Percentiles rank a stretch among this genome's conserved stretches.
Evolutionary conservation across 371 early-diverging fungal species (phyloP).

Genomic region (Mucor saturninus): DNA sequence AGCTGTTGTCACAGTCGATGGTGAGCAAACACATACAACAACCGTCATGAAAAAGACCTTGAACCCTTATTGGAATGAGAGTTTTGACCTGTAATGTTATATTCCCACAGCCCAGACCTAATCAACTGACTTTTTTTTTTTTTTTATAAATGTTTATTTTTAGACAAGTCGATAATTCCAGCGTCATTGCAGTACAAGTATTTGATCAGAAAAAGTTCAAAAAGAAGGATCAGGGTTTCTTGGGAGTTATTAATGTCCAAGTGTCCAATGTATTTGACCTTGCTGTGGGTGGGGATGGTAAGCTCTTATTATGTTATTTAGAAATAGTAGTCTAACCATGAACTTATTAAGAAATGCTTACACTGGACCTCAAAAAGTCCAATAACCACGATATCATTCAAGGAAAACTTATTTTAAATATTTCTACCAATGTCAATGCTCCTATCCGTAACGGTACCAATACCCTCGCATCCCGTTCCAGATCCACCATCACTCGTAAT

Average conservation of each 20-base stretch:
- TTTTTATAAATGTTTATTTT: background rate
- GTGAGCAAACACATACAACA: slow-evolving; percentile 83
- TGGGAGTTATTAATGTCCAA: slow-evolving; percentile 91
- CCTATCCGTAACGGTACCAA: slow-evolving; percentile 39
- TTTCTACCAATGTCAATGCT: slow-evolving; percentile 66
- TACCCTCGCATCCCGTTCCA: slow-evolving; percentile 30
- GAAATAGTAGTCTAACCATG: background rate
- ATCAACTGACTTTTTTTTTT: background rate
- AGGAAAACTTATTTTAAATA: slow-evolving; percentile 80
- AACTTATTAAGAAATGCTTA: slow-evolving; percentile 75
- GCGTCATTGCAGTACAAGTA: slow-evolving; percentile 90
- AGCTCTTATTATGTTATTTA: background rate
- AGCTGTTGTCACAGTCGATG: slow-evolving; percentile 92
- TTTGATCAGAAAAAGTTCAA: slow-evolving; percentile 97
- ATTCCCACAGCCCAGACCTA: background rate
- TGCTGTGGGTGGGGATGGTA: slow-evolving; percentile 74
- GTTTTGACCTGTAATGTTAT: slow-evolving; percentile 61
- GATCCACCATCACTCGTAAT: slow-evolving; percentile 19
- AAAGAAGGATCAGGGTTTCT: slow-evolving; percentile 92
- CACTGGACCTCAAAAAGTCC: slow-evolving; percentile 83
- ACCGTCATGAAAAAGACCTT: slow-evolving; percentile 76
- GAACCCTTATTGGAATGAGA: slow-evolving; percentile 86
- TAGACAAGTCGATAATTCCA: slow-evolving; percentile 73
- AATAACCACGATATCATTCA: slow-evolving; percentile 82
- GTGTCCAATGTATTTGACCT: slow-evolving; percentile 82